A percentile compares a stretch with the other conserved stretches of the same genome.
These are phyloP conservation scores for Ceratobasidium sp. DNA, from an alignment of 1,284 basidiomycete species.

Conservation along the genomic window DNA sequence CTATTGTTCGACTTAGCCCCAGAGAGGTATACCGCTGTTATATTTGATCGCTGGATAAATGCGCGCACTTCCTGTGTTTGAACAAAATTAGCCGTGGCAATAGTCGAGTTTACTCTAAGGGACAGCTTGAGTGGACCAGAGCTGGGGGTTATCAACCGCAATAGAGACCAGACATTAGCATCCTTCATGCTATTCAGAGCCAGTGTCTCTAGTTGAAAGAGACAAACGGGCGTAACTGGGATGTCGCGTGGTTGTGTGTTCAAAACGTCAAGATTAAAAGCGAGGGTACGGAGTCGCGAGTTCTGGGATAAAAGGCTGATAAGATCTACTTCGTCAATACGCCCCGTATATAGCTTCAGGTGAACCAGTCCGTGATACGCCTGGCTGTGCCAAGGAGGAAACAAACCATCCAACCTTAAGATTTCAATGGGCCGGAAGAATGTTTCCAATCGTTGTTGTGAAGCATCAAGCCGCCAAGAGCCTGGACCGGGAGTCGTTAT, in stretches of 20 bases:
- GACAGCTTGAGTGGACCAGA: constrained; percentile 2
- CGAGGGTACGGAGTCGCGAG: not conserved
- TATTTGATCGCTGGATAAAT: not conserved
- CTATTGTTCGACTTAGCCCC: not conserved
- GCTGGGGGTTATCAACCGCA: constrained; percentile 12
- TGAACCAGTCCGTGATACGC: not conserved
- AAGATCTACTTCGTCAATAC: not conserved
- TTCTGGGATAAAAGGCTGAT: not conserved
- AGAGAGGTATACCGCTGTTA: not conserved
- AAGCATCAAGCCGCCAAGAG: not conserved
- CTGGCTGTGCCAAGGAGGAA: not conserved
- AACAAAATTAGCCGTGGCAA: not conserved
- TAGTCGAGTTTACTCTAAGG: not conserved
- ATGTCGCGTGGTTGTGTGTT: too few species aligned
- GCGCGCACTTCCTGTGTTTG: not conserved
- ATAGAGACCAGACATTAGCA: not conserved
- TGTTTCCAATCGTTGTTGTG: not conserved
- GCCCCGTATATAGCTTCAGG: not conserved
- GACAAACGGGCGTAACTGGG: too few species aligned
- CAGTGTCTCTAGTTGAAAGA: too few species aligned
- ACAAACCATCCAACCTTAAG: not conserved
- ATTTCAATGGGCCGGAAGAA: not conserved
- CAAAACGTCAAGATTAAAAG: not conserved
- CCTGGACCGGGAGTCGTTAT: not conserved
- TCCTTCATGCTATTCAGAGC: too few species aligned